These are phyloP conservation scores for Magnolia kwangsiensis DNA, from an alignment of 164 flowering plant species.

Conservation along the genomic window DNA sequence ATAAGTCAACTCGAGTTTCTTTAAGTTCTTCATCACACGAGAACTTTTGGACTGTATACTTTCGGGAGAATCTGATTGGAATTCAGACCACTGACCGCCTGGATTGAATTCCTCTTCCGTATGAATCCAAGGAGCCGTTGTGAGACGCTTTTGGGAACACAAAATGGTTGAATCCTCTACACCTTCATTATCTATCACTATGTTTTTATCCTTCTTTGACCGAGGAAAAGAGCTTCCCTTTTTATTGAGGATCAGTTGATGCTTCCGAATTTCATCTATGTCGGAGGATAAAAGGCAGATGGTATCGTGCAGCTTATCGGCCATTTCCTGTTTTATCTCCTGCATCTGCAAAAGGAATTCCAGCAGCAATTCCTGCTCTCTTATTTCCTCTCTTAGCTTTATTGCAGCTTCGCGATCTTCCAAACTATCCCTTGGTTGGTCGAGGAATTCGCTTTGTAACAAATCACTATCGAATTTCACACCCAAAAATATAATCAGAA, in stretches of 20 bases:
- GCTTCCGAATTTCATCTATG: constrained; percentile 63
- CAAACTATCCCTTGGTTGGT: constrained; percentile 56
- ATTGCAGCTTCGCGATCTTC: constrained; percentile 78
- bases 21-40: constrained; percentile 78
- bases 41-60: constrained; percentile 49
- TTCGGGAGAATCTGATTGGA: constrained; percentile 29
- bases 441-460: constrained; percentile 77
- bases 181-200: no score
- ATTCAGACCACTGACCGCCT: constrained; percentile 25
- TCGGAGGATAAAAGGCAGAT: constrained; percentile 65
- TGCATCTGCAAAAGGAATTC: constrained; percentile 70
- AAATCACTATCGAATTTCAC: constrained; percentile 54
- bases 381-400: constrained; percentile 68
- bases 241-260: constrained; percentile 37
- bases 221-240: constrained; percentile 33
- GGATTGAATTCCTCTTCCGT: constrained; percentile 30
- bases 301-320: constrained; percentile 53
- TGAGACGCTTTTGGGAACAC: constrained; percentile 55
- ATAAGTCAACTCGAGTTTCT: constrained; percentile 77
- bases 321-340: constrained; percentile 68
- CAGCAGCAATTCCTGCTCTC: constrained; percentile 76
- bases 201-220: constrained; percentile 22
- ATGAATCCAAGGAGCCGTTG: constrained; percentile 28
- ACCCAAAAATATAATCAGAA: constrained; percentile 3
- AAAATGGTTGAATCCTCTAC: constrained; percentile 35